A percentile compares a stretch with the other conserved stretches of the same genome.
Conservation (phyloP, 257 asterid species). For the Catharanthus roseus region DNA sequence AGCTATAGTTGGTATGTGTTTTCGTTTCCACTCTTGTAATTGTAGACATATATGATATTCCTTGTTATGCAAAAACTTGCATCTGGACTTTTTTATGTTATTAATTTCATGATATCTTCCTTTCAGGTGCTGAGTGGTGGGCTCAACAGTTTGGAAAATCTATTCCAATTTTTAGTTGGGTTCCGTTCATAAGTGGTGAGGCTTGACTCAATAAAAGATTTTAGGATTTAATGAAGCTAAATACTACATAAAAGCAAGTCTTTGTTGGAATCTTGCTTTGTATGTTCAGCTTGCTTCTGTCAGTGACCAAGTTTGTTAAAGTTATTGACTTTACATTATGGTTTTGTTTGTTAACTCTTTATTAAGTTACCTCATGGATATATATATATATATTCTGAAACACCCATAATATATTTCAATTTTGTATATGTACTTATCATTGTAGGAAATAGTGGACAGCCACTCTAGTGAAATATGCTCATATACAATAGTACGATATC, state of each 20-base stretch:
- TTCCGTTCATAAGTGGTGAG: slow-evolving; percentile 76
- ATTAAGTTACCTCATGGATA: background rate
- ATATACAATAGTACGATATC: no score
- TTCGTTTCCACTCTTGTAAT: slow-evolving; percentile 15
- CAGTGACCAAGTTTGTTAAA: background rate
- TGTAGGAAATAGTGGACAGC: no score
- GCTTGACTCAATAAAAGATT: slow-evolving; percentile 2
- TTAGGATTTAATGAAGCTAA: no score
- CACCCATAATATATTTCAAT: no score
- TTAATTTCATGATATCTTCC: slow-evolving; percentile 15
- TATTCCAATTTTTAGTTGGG: slow-evolving; percentile 69
- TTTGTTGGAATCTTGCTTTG: no score
- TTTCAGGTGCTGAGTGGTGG: slow-evolving; percentile 98
- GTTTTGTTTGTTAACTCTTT: background rate
- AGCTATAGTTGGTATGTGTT: slow-evolving; percentile 55
- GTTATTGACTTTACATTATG: background rate
- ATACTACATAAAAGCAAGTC: no score
- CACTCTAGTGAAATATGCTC: no score
- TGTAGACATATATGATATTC: background rate
- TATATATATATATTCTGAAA: no score
- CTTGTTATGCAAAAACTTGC: background rate
- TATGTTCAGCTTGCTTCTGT: background rate
- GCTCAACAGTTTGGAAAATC: slow-evolving; percentile 67
- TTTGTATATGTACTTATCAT: no score
- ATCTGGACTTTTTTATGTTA: background rate